Conservation (phyloP, 2,329 filamentous ascomycete species). For the Aspergillus texensis region DNA sequence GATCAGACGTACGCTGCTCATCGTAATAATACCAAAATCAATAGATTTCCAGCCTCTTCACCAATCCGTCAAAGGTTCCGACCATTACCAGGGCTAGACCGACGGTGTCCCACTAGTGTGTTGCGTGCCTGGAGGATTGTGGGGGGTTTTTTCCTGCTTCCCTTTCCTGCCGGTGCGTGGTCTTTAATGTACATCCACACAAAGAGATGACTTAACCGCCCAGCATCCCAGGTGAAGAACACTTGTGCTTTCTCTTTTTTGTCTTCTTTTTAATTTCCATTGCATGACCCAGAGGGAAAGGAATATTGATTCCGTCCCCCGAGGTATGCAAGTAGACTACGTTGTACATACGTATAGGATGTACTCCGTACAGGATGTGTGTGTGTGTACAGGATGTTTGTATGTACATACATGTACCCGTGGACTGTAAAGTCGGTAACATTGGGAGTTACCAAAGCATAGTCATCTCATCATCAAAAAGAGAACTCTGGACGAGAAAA, state of each 20-base stretch:
- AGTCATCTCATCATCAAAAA: neutral
- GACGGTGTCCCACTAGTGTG: slow-evolving; percentile 25
- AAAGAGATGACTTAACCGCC: neutral
- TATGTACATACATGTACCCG: too few species aligned
- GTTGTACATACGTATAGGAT: too few species aligned
- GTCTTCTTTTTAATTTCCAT: neutral
- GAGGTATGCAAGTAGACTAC: too few species aligned
- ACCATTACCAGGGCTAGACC: slow-evolving; percentile 28
- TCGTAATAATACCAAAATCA: slow-evolving; percentile 15
- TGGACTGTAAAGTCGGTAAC: too few species aligned
- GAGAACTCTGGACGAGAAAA: too few species aligned
- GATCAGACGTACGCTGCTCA: slow-evolving; percentile 18
- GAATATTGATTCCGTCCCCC: too few species aligned
- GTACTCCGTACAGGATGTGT: too few species aligned
- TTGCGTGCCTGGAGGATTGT: slow-evolving; percentile 22
- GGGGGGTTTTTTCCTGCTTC: slow-evolving; percentile 4
- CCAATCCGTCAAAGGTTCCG: slow-evolving; percentile 25
- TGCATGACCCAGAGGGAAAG: too few species aligned
- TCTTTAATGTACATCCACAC: neutral
- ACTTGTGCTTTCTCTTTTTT: too few species aligned
- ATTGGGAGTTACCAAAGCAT: neutral
- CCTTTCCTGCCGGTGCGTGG: slow-evolving; percentile 20
- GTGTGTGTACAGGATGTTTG: too few species aligned
- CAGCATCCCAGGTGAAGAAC: too few species aligned
- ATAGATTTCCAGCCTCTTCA: neutral